Percentiles rank a stretch among this genome's conserved stretches.
Conservation (phyloP, 768 basidiomycete genomes). For the Rhodotorula babjevae region DNA sequence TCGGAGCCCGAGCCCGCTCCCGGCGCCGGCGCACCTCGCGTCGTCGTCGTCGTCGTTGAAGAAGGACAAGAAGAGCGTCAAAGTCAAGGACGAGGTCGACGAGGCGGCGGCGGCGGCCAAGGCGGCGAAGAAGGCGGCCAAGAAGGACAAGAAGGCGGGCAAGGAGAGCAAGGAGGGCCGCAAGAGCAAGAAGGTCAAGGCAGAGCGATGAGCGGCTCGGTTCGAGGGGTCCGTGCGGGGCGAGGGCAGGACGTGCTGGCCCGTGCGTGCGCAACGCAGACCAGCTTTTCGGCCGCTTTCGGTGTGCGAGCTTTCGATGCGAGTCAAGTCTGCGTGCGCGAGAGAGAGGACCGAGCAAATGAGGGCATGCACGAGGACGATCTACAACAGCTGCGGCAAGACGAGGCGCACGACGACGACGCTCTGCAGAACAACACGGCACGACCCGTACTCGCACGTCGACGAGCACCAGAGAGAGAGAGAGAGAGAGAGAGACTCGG, state of each 20-base stretch:
- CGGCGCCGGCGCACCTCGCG: neutral
- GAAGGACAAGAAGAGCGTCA: slow-evolving; percentile 27
- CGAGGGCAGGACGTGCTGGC: too few relatives aligned
- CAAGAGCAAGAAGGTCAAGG: slow-evolving; percentile 40
- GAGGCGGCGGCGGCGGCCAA: neutral
- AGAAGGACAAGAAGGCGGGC: slow-evolving; percentile 39
- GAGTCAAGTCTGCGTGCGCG: too few relatives aligned
- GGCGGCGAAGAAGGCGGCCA: slow-evolving; percentile 24
- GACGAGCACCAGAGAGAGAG: neutral
- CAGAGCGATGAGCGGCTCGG: neutral
- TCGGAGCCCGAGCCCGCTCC: slow-evolving; percentile 5
- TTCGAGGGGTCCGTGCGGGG: neutral
- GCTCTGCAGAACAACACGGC: too few relatives aligned
- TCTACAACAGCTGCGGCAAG: too few relatives aligned
- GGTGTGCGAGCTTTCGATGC: too few relatives aligned
- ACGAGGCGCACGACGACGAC: too few relatives aligned
- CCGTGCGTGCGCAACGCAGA: too few relatives aligned
- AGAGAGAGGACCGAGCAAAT: too few relatives aligned
- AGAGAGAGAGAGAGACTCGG: neutral
- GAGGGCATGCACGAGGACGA: too few relatives aligned
- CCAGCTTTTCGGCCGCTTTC: too few relatives aligned
- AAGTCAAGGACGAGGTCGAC: neutral
- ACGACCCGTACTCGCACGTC: too few relatives aligned
- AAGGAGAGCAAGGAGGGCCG: slow-evolving; percentile 33
- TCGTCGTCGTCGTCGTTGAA: too few relatives aligned